phyloP scores from a whole-genome alignment of 202 grass and related monocot genomes.

The Cymbopogon flexuosus region DNA sequence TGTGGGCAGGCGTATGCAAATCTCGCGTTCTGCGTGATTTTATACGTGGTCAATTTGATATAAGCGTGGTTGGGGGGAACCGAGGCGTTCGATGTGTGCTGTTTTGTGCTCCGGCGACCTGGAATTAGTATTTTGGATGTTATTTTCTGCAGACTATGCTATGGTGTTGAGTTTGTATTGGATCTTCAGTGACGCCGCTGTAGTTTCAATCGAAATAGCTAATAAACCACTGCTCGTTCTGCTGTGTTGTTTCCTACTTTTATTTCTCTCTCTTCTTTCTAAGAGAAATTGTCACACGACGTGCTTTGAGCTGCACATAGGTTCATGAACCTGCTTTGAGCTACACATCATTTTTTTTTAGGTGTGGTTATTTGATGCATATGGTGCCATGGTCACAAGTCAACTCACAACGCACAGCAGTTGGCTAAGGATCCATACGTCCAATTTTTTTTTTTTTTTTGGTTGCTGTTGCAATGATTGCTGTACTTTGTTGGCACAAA shows the following conservation, averaged over 20 bases:
- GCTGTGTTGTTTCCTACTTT: not conserved
- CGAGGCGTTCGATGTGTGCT: not conserved
- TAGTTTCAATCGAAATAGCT: not conserved
- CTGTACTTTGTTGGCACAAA: not conserved
- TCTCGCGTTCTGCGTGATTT: not conserved
- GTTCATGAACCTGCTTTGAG: not conserved
- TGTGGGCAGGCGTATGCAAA: not conserved
- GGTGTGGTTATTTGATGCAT: not conserved
- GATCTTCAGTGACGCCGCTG: not conserved
- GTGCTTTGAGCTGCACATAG: not conserved
- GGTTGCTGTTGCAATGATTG: not conserved
- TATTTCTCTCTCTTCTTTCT: not conserved
- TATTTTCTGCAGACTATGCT: not conserved
- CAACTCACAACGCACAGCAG: not conserved
- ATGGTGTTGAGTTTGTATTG: not conserved
- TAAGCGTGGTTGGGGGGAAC: not conserved
- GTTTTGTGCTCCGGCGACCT: not conserved
- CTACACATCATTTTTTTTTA: not conserved
- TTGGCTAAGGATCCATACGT: not conserved
- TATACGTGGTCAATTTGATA: not conserved
- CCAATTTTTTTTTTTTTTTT: not conserved
- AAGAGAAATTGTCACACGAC: constrained; percentile 9
- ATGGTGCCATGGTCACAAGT: not conserved
- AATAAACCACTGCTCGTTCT: constrained; percentile 25
- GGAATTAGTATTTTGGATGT: not conserved